Evolutionary conservation across 164 flowering plant genomes (phyloP), one percentile per base, ranked within the genome.

Genomic region (Saururus chinensis): DNA sequence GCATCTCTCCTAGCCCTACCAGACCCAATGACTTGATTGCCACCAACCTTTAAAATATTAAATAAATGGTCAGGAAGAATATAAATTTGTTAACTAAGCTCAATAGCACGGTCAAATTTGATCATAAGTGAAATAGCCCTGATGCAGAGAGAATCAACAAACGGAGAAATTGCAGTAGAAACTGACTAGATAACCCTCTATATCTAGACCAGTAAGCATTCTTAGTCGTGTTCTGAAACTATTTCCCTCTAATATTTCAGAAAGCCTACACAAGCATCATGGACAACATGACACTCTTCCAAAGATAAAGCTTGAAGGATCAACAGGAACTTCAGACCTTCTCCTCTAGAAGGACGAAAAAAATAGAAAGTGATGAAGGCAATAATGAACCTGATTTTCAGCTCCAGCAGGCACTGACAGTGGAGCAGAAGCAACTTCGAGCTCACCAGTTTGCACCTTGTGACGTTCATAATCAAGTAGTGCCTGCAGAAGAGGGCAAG

Each of bases 1-100:
- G 98, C 86, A 80, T 92, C 98, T 64, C 98, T 81, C 51, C 92
- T 74, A 53, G 86, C 91, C 74, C 98, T 80, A 41, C 90, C 95
- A 57, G 90, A 75, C 54, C 81, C 88, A 45, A 84, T 59, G 45
- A 85, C 80, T 69, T 81, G 77, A 67, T 65, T 66, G 48, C 66
- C 70, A 70, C 68, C 77, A 42, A 40, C 65, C 88, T 73, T 74
- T 59, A 66, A 37, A 30, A 30, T 30, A 68, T 42, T 51, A 49
- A 4, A 61, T 23, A 52, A 20, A 40, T 14, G 37, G 45, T 40
- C 16, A 51, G 4, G 19, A n/a, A 40, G 45, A 48, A 40, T 37
- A 13, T 8, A 6, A n/a, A 12, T 20, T 40, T 17, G 19, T 1
- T 21, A 55, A 41, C 37, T 37, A 23, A 17, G 2, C 20, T 65